A percentile compares a stretch with the other conserved stretches of the same genome.
phyloP scores from a whole-genome alignment of 306 rosid genomes.

The Pachyrhizus erosus region DNA sequence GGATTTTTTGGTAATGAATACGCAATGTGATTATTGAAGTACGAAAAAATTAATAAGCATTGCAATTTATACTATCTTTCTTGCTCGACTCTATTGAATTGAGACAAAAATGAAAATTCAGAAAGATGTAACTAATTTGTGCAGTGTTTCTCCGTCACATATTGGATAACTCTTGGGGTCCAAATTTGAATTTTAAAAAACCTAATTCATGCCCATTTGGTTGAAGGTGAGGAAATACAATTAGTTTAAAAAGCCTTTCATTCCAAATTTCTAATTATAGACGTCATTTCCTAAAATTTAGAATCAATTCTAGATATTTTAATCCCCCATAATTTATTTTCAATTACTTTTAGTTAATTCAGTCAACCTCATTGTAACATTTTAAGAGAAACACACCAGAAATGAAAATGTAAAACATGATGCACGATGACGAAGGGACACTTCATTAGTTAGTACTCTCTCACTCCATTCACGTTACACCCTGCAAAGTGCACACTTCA shows the following conservation, averaged over 20 bases:
- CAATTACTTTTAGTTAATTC: neutral
- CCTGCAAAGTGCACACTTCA: constrained; percentile 1
- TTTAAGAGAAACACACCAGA: neutral
- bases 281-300: neutral
- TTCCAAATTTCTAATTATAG: neutral
- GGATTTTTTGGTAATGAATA: too few species aligned
- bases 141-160: too few species aligned
- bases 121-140: too few species aligned
- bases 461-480: neutral
- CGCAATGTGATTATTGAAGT: too few species aligned
- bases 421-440: neutral
- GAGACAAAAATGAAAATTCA: too few species aligned
- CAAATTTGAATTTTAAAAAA: neutral
- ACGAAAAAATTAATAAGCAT: too few species aligned
- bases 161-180: neutral
- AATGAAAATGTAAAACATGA: neutral
- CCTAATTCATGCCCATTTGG: neutral
- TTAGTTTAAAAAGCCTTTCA: neutral
- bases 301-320: neutral
- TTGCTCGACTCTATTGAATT: too few species aligned
- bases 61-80: too few species aligned
- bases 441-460: neutral
- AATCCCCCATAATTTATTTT: neutral
- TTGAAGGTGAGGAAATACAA: neutral
- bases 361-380: neutral